These are phyloP conservation scores for Mycoemilia scoparia DNA, from an alignment of 192 early-diverging fungal species.

Conservation along the genomic window DNA sequence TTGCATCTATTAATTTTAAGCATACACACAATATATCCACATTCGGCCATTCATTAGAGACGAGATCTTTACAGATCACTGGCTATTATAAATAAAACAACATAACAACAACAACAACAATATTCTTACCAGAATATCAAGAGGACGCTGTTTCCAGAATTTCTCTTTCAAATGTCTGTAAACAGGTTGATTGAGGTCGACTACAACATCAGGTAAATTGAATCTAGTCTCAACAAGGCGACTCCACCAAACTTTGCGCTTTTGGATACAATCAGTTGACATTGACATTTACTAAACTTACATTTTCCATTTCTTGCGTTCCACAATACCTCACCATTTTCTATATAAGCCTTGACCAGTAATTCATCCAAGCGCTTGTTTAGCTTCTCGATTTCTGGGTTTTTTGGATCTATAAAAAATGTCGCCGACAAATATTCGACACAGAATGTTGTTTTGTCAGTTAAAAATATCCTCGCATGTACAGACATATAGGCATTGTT, in stretches of 20 bases:
- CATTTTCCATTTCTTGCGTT: slow-evolving; percentile 36
- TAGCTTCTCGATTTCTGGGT: slow-evolving; percentile 26
- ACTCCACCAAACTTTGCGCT: not conserved
- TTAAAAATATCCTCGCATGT: too few relatives aligned
- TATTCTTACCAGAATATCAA: slow-evolving; percentile 32
- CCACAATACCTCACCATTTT: slow-evolving; percentile 49
- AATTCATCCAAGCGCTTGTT: slow-evolving; percentile 32
- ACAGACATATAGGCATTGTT: too few relatives aligned
- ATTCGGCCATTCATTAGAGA: not conserved
- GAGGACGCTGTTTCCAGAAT: slow-evolving; percentile 35
- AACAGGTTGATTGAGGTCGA: slow-evolving; percentile 49
- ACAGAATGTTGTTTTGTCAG: not conserved
- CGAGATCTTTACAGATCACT: too few relatives aligned
- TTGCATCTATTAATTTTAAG: too few relatives aligned
- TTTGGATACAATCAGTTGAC: slow-evolving; percentile 2
- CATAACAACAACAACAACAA: too few relatives aligned
- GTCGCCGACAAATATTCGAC: slow-evolving; percentile 4
- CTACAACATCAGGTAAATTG: too few relatives aligned
- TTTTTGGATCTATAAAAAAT: slow-evolving; percentile 11
- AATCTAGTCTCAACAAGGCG: not conserved
- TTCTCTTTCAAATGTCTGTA: slow-evolving; percentile 45
- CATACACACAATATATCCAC: not conserved
- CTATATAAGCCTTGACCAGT: slow-evolving; percentile 44
- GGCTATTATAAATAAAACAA: not conserved
- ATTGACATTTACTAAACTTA: too few relatives aligned